These are phyloP conservation scores for Bolboschoenus planiculmis DNA, from an alignment of 176 grass and related monocot genomes.

Conservation along the genomic window DNA sequence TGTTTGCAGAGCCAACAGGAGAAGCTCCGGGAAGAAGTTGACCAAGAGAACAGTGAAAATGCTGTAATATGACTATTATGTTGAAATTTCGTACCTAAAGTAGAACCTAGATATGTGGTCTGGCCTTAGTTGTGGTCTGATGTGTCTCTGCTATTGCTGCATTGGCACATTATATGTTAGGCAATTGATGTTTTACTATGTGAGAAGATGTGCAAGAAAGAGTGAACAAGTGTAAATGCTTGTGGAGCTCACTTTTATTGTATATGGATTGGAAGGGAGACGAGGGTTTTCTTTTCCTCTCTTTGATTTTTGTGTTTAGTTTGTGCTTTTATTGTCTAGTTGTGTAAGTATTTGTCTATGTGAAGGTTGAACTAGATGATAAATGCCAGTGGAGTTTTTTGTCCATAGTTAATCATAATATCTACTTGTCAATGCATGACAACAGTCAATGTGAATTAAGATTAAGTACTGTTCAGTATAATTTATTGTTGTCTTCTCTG, in stretches of 20 bases:
- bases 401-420: conserved; percentile 14
- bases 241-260: conserved; percentile 1
- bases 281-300: background rate
- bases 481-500: background rate
- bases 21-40: background rate
- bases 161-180: conserved; percentile 6
- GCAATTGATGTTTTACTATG: conserved; percentile 7
- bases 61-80: background rate
- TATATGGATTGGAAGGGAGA: conserved; percentile 21
- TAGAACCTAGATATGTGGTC: background rate
- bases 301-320: conserved; percentile 16
- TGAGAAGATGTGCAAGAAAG: conserved; percentile 10
- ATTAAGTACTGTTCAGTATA: background rate
- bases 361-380: background rate
- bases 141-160: conserved; percentile 8
- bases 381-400: conserved; percentile 11
- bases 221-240: background rate
- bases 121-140: background rate
- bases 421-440: background rate
- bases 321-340: conserved; percentile 19
- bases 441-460: background rate
- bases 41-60: background rate
- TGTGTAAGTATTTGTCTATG: conserved; percentile 13
- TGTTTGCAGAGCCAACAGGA: conserved; percentile 12
- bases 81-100: background rate